Evolutionary conservation across 441 rosid genomes (phyloP).

Genomic region (Jatropha podagrica): DNA sequence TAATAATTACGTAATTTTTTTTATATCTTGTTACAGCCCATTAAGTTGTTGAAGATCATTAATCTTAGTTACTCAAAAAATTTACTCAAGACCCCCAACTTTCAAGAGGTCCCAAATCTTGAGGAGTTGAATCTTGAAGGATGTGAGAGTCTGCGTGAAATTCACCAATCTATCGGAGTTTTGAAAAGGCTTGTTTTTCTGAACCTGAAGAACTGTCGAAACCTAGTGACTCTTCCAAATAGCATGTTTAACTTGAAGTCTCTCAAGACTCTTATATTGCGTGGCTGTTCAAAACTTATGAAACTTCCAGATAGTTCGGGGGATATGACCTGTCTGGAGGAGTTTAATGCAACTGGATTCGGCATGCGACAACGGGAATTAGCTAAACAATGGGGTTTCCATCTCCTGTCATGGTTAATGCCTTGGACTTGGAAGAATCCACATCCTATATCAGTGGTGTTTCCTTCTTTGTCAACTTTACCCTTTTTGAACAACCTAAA

Average conservation of each 20-base stretch:
- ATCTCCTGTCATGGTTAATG: background rate
- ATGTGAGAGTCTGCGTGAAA: slow-evolving; percentile 1
- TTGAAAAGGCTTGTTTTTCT: slow-evolving; percentile 8
- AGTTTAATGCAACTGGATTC: background rate
- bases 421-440: background rate
- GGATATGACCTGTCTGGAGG: background rate
- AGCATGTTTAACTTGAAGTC: background rate
- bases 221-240: background rate
- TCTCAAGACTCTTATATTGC: background rate
- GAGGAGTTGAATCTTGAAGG: slow-evolving; percentile 27
- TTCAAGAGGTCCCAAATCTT: slow-evolving; percentile 19
- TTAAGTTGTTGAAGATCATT: slow-evolving; percentile 25
- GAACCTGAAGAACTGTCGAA: background rate
- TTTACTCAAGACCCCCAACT: slow-evolving; percentile 19
- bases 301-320: background rate
- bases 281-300: background rate
- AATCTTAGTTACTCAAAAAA: slow-evolving; percentile 22
- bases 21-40: slow-evolving; percentile 7
- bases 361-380: background rate
- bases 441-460: background rate
- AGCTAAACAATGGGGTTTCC: background rate
- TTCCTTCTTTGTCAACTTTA: slow-evolving; percentile 19
- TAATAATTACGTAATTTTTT: too few relatives aligned
- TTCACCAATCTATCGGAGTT: slow-evolving; percentile 16
- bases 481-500: background rate